Evolutionary conservation across 306 rosid species (phyloP).

Genomic region (Dryas drummondii): DNA sequence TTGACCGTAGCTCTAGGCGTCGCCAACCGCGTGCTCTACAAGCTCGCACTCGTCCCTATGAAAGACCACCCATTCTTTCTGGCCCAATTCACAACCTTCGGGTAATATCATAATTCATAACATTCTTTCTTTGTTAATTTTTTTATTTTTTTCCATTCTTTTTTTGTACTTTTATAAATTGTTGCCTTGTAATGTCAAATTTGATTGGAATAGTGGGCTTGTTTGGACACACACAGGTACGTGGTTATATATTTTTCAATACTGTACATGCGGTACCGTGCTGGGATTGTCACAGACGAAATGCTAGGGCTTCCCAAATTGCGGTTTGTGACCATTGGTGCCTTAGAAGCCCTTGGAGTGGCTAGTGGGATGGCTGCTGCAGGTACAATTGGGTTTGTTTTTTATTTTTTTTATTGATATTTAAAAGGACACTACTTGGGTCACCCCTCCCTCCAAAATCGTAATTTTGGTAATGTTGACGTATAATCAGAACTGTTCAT

Average conservation of each 20-base stretch:
- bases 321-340: slow-evolving; percentile 62
- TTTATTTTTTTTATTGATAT: background rate
- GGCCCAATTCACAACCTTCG: slow-evolving; percentile 81
- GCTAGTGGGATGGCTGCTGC: slow-evolving; percentile 80
- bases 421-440: too few relatives aligned
- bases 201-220: slow-evolving; percentile 2
- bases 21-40: slow-evolving; percentile 84
- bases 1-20: slow-evolving; percentile 50
- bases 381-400: slow-evolving; percentile 41
- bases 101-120: slow-evolving; percentile 31
- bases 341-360: slow-evolving; percentile 81
- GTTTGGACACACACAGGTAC: slow-evolving; percentile 46
- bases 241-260: slow-evolving; percentile 63
- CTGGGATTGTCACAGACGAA: slow-evolving; percentile 72
- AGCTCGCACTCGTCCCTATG: slow-evolving; percentile 87
- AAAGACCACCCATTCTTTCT: slow-evolving; percentile 75
- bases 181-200: background rate
- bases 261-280: slow-evolving; percentile 55
- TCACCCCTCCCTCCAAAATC: too few relatives aligned
- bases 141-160: background rate
- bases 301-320: slow-evolving; percentile 75
- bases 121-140: background rate
- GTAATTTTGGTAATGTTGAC: too few relatives aligned
- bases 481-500: too few relatives aligned
- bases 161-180: background rate